Evolutionary conservation across 2,329 filamentous ascomycete genomes (phyloP).

Genomic region (Aspergillus spinulosporus): DNA sequence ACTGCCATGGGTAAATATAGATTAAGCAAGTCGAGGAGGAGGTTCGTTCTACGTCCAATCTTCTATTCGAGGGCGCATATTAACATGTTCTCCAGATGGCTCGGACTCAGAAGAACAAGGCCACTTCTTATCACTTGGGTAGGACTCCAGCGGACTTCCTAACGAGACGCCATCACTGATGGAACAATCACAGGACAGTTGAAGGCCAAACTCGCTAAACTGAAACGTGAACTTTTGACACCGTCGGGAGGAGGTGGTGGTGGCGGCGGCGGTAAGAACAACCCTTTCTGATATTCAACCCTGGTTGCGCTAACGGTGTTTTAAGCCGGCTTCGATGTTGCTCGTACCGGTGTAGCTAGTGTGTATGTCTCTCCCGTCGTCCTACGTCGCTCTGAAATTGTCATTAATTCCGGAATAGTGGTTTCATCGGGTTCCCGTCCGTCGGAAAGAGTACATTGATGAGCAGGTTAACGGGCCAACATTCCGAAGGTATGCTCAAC

Average conservation of each 20-base stretch:
- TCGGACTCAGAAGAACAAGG: slow-evolving; percentile 96
- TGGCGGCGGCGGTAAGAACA: slow-evolving; percentile 56
- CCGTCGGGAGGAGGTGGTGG: slow-evolving; percentile 77
- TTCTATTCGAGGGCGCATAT: slow-evolving; percentile 10
- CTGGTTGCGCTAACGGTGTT: slow-evolving; percentile 12
- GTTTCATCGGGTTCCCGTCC: slow-evolving; percentile 97
- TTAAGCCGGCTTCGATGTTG: slow-evolving; percentile 87
- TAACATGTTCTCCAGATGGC: slow-evolving; percentile 67
- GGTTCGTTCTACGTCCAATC: slow-evolving; percentile 62
- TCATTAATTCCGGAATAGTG: slow-evolving; percentile 42
- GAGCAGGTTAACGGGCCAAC: slow-evolving; percentile 90
- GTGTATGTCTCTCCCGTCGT: slow-evolving; percentile 53
- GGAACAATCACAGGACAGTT: slow-evolving; percentile 62
- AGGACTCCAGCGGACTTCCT: slow-evolving; percentile 15
- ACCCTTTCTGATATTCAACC: neutral
- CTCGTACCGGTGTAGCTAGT: slow-evolving; percentile 93
- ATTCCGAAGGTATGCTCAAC: slow-evolving; percentile 73
- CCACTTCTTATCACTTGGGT: slow-evolving; percentile 87
- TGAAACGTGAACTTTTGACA: slow-evolving; percentile 92
- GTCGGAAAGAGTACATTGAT: slow-evolving; percentile 98
- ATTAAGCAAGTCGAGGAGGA: slow-evolving; percentile 97
- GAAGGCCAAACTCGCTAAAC: slow-evolving; percentile 96
- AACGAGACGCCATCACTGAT: slow-evolving; percentile 23
- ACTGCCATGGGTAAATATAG: slow-evolving; percentile 48
- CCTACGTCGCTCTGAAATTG: neutral